Conservation (phyloP, 129 eudicot species). For the Chrysanthemum makinoi region DNA sequence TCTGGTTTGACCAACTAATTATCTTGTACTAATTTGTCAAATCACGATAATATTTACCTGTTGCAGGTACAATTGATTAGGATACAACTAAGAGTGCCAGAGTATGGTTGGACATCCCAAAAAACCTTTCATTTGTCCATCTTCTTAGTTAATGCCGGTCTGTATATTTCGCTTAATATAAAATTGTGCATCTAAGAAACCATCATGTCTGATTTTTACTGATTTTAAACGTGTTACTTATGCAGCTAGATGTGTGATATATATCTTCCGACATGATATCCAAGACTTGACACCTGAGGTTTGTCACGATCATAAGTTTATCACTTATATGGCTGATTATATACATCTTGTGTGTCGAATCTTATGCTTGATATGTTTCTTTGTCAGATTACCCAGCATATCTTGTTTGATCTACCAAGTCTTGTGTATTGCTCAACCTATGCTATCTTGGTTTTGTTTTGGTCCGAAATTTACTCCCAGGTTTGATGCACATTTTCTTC, state of each 20-base stretch:
- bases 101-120: constrained; percentile 99
- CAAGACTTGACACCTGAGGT: constrained; percentile 78
- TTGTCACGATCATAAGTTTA: constrained; percentile 1
- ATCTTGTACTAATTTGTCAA: neutral
- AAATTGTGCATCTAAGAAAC: constrained; percentile 4
- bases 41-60: constrained; percentile 4
- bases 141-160: constrained; percentile 90
- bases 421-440: constrained; percentile 90
- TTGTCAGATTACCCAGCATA: constrained; percentile 59
- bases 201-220: constrained; percentile 3
- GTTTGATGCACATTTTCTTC: constrained; percentile 29
- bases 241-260: constrained; percentile 72
- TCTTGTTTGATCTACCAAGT: constrained; percentile 89
- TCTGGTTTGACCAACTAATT: neutral
- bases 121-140: constrained; percentile 93
- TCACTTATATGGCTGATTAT: constrained; percentile 10
- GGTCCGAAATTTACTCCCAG: constrained; percentile 98
- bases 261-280: constrained; percentile 69
- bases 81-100: constrained; percentile 89
- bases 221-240: constrained; percentile 13
- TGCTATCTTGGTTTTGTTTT: constrained; percentile 78
- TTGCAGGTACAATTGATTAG: constrained; percentile 76
- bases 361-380: constrained; percentile 6
- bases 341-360: neutral
- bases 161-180: constrained; percentile 26